phyloP scores from a whole-genome alignment of 805 yeast species.

The Nakazawaea pomicola region DNA sequence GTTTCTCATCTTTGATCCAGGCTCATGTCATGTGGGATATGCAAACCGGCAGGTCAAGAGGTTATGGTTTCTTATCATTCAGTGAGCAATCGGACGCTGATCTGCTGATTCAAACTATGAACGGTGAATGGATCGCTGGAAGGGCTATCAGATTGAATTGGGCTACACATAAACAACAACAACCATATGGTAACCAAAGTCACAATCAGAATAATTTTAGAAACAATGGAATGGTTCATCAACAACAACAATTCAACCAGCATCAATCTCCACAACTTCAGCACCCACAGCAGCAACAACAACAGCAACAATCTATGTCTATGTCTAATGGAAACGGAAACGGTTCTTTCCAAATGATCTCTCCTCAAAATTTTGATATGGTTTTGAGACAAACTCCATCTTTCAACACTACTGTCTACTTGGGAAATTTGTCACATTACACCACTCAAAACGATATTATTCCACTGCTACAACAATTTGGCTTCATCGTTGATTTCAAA shows the following conservation, averaged over 20 bases:
- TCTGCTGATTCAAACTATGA: slow-evolving; percentile 64
- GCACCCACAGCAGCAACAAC: too few species aligned
- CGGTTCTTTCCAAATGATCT: slow-evolving; percentile 23
- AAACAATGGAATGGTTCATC: slow-evolving; percentile 13
- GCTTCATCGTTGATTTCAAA: slow-evolving; percentile 76
- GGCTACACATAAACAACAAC: slow-evolving; percentile 70
- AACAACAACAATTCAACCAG: slow-evolving; percentile 14
- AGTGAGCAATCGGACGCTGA: slow-evolving; percentile 65
- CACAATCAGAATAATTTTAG: slow-evolving; percentile 8
- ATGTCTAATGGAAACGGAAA: too few species aligned
- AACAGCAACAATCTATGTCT: too few species aligned
- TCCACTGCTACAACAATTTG: slow-evolving; percentile 73
- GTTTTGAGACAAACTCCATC: slow-evolving; percentile 75
- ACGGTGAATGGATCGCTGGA: slow-evolving; percentile 67
- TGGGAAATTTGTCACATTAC: slow-evolving; percentile 79
- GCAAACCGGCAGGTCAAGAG: slow-evolving; percentile 89
- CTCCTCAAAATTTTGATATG: slow-evolving; percentile 61
- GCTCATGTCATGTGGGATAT: slow-evolving; percentile 98
- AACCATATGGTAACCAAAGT: slow-evolving; percentile 18
- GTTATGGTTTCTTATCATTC: slow-evolving; percentile 88
- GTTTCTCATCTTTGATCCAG: slow-evolving; percentile 58
- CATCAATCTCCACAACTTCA: too few species aligned
- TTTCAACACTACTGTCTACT: slow-evolving; percentile 82
- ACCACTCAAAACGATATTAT: slow-evolving; percentile 69
- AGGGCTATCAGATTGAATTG: slow-evolving; percentile 81